Percentiles rank a stretch among this genome's conserved stretches.
phyloP scores from a whole-genome alignment of 2,329 filamentous ascomycete species.

The Exophiala sp. region DNA sequence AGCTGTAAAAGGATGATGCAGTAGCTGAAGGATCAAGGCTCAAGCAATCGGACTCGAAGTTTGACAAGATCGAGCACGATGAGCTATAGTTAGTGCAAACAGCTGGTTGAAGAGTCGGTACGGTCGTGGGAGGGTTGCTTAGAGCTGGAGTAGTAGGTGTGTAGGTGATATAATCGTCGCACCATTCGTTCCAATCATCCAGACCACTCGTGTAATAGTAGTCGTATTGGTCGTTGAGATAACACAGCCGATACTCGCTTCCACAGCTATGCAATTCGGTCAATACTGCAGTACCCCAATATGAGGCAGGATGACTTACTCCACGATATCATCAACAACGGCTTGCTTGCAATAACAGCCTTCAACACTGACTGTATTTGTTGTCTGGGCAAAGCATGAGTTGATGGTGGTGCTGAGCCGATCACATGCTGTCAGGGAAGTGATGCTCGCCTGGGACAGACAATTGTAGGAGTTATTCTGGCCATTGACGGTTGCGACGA shows the following conservation, averaged over 20 bases:
- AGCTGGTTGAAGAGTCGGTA: neutral
- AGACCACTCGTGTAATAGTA: neutral
- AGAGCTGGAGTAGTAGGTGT: neutral
- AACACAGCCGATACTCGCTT: neutral
- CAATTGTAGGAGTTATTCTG: neutral
- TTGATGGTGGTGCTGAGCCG: neutral
- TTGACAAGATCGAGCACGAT: neutral
- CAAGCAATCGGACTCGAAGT: neutral
- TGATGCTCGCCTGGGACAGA: neutral
- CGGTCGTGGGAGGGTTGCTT: neutral
- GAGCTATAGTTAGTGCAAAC: neutral
- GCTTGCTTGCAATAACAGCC: neutral
- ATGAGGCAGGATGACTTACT: neutral
- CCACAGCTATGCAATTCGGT: neutral
- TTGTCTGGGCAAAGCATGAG: neutral
- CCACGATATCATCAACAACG: neutral
- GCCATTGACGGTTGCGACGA: too few species aligned
- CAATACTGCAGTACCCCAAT: neutral
- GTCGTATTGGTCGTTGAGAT: conserved; percentile 1
- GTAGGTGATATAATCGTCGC: neutral
- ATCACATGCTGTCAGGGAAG: neutral
- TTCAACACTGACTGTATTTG: neutral
- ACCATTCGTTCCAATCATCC: neutral
- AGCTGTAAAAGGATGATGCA: neutral
- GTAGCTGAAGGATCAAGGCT: neutral